Base-by-base conservation (phyloP, 495 filamentous ascomycete genomes). In the Hypomontagnella submonticulosa region DNA sequence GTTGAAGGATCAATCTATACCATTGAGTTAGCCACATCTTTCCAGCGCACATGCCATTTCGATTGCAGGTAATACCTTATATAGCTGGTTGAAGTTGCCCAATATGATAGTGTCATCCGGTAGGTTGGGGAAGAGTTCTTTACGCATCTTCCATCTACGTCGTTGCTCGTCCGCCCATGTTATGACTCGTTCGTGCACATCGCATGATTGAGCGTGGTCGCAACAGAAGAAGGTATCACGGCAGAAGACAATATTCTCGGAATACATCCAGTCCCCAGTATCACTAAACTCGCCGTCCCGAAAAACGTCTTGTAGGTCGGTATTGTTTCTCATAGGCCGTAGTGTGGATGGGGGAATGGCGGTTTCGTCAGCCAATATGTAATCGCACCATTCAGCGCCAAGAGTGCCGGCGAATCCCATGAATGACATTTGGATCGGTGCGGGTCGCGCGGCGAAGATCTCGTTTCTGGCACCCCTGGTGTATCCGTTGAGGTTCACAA, bases 211-310 rank as follows among this genome's bases (percentile, higher is more conserved):
- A 40, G 90, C 86, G 72, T 99, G 95, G 66, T 99, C 95, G 73
- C 96, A 98, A 76, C 95, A 99, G 78, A 99, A 99, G 77, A 99
- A 99, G 0, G 93, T 97, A 67, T 97, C 89, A n/a, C 89, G 87
- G 19, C 91, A 92, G 75, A 90, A 98, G 43, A 98, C 90, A 61
- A 99, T 90, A 70, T 97, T 99, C 77, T 99, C 95, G 1, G 91
- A 92, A 73, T 99, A 98, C 16, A 99, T 85, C 95, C 95, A 99
- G 51, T 90, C 85, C 4, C 84, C 80, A 13, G 79, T 80, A 13
- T 88, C 85, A 4, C 82, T 84, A 42, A 87, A 85, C 46, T 87
- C 87, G 37, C 89, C 85, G 67, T 95, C 92, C 2, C 82, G 76
- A 13, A 89, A 77, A 23, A 88, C 84, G 68, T 94, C 92, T 61